These are phyloP conservation scores for Ceratobasidium sp. DNA, from an alignment of 1,284 basidiomycete species.

Conservation along the genomic window DNA sequence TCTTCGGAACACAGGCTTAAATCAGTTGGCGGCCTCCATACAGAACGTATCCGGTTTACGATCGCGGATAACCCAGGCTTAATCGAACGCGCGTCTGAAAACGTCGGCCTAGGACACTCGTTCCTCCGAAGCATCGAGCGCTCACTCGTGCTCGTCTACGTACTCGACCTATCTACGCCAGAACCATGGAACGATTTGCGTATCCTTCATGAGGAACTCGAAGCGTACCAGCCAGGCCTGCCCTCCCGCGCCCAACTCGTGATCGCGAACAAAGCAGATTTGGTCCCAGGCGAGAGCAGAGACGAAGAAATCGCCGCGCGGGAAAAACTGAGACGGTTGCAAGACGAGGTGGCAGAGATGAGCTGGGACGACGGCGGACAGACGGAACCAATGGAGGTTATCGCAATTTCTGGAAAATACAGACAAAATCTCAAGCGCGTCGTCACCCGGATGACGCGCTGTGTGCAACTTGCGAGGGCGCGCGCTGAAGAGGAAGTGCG, in stretches of 20 bases:
- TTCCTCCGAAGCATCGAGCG: constrained; percentile 96
- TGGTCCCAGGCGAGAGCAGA: constrained; percentile 69
- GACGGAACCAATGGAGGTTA: constrained; percentile 66
- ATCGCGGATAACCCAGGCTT: constrained; percentile 97
- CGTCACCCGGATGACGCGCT: constrained; percentile 72
- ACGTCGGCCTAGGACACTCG: constrained; percentile 93
- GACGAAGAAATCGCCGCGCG: constrained; percentile 68
- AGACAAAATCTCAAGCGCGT: constrained; percentile 79
- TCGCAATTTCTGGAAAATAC: constrained; percentile 85
- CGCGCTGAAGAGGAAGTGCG: constrained; percentile 48
- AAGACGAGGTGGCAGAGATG: constrained; percentile 66
- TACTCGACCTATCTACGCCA: constrained; percentile 83
- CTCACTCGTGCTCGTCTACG: constrained; percentile 89
- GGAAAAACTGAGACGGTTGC: constrained; percentile 68
- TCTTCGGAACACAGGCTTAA: constrained; percentile 34
- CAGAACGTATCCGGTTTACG: constrained; percentile 86
- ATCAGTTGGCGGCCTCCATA: constrained; percentile 36
- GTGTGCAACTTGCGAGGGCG: constrained; percentile 71
- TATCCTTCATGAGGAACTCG: constrained; percentile 82
- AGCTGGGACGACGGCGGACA: constrained; percentile 58
- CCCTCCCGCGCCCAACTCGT: constrained; percentile 82
- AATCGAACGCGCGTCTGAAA: constrained; percentile 84
- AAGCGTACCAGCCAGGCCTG: constrained; percentile 86
- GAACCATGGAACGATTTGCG: constrained; percentile 82
- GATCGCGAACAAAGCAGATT: constrained; percentile 95